These are phyloP conservation scores for Apiospora sp. DNA, from an alignment of 2,329 filamentous ascomycete species.

Conservation along the genomic window DNA sequence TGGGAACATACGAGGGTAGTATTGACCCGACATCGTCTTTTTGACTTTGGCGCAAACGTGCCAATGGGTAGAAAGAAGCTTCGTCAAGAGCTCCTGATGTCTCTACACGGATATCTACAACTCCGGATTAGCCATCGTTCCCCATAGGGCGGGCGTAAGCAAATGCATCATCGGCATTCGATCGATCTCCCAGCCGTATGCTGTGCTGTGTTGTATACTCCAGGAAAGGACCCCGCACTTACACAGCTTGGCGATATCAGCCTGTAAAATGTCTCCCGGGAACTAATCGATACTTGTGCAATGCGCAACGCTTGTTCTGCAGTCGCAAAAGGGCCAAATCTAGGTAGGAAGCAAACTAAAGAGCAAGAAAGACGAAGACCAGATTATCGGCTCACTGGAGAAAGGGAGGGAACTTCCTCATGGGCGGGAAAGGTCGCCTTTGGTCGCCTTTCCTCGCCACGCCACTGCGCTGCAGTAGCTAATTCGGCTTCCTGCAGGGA, in stretches of 20 bases:
- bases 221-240: conserved; percentile 23
- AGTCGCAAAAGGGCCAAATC: background rate
- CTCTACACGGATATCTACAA: background rate
- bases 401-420: conserved; percentile 1
- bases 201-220: background rate
- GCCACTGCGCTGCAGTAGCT: background rate
- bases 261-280: background rate
- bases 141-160: background rate
- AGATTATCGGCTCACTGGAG: background rate
- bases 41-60: background rate
- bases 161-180: background rate
- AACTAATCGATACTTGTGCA: background rate
- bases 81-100: background rate
- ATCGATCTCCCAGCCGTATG: background rate
- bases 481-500: background rate
- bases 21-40: conserved; percentile 52
- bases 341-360: conserved; percentile 1
- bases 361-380: background rate
- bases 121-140: background rate
- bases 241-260: conserved; percentile 20
- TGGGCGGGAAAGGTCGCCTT: background rate
- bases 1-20: conserved; percentile 55
- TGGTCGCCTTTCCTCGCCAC: background rate
- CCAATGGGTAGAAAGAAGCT: conserved; percentile 14
- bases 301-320: background rate